phyloP scores from a whole-genome alignment of 2,329 filamentous ascomycete genomes.

The Oidium heveae region DNA sequence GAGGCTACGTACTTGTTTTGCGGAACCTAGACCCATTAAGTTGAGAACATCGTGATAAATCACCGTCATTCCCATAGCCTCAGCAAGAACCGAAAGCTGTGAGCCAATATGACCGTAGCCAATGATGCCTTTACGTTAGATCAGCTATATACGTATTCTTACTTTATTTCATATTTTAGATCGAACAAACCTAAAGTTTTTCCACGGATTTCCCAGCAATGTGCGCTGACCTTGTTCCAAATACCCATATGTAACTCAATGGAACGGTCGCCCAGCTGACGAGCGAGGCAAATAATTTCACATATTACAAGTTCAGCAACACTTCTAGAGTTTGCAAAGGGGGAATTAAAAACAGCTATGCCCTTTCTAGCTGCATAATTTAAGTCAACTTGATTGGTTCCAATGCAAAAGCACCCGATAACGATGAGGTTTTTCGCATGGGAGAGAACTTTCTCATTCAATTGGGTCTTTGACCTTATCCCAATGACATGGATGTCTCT shows the following conservation, averaged over 20 bases:
- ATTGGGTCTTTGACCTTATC: conserved; percentile 92
- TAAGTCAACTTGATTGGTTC: conserved; percentile 84
- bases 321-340: conserved; percentile 91
- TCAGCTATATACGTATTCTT: not conserved
- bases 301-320: conserved; percentile 89
- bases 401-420: conserved; percentile 96
- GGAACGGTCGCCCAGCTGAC: conserved; percentile 80
- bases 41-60: conserved; percentile 93
- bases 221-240: conserved; percentile 94
- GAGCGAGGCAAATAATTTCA: conserved; percentile 76
- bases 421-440: conserved; percentile 89
- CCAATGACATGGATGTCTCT: conserved; percentile 94
- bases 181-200: conserved; percentile 59
- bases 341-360: conserved; percentile 96
- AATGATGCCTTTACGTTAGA: conserved; percentile 39
- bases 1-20: conserved; percentile 57
- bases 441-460: conserved; percentile 59
- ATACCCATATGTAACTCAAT: conserved; percentile 81
- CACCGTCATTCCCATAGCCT: conserved; percentile 94
- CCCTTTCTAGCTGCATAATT: conserved; percentile 60
- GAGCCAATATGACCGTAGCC: conserved; percentile 96
- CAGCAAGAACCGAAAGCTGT: conserved; percentile 81
- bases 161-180: not conserved
- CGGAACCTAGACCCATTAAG: conserved; percentile 79
- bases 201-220: conserved; percentile 94